Evolutionary conservation across 2,329 filamentous ascomycete genomes (phyloP), one percentile per base, ranked within the genome.

Genomic region (Fonsecaea multimorphosa): DNA sequence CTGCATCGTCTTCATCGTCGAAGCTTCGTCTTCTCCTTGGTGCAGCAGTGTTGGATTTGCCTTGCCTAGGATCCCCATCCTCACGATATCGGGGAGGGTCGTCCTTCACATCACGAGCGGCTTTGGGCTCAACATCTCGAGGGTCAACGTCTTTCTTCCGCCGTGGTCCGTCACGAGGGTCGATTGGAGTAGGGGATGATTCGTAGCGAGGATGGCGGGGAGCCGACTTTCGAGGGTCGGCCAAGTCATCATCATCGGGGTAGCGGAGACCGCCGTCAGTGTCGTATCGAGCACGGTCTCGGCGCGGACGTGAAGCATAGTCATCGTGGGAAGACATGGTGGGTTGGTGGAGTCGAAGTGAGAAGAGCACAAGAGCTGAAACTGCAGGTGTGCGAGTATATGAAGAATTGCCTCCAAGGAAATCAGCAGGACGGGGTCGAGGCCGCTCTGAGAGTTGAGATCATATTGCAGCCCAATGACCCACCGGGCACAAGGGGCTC

Each of bases 321-420:
- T 69, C 67, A 46, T 69, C 67, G 57, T 65, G 52, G 46, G 63
- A 61, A 46, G 67, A 66, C 67, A 69, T 69, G 52, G 40, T 55
- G 38, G 27, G n/a, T 56, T 44, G 14, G 46, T 36, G 31, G 52
- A 32, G 16, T 64, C 31, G 38, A 19, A 29, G 31, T 40, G 54
- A 16, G 34, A 46, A 49, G 61, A 44, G 27, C 24, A 49, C 29
- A 27, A 51, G 19, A 44, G 29, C 27, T 12, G 27, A 14, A 63
- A 44, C 24, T 22, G 61, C 29, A 32, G 16, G 34, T 29, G 34
- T 27, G 16, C 38, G 19, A 27, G 22, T 49, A 49, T 49, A 27
- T 22, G 56, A 27, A 44, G 38, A 58, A 40, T 34, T 36, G 44
- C 38, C 44, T 54, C 31, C 2, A 31, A 19, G 27, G 56, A 46